Conservation (phyloP, 1,139 yeast genomes). For the Hanseniaspora sp. region DNA sequence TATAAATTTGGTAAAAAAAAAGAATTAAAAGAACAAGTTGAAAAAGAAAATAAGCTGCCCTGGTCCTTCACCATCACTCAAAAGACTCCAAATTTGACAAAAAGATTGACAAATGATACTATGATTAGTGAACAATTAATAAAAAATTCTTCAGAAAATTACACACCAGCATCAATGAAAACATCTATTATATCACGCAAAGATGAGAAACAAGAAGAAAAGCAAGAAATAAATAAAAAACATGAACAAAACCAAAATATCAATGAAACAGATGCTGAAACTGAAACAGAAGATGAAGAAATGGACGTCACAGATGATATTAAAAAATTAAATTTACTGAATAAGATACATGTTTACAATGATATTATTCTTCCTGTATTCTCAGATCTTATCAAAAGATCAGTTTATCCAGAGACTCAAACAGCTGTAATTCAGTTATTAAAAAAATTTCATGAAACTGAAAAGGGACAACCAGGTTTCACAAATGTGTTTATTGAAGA, state of each 20-base stretch:
- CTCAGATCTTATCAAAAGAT: slow-evolving; percentile 40
- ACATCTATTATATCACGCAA: background rate
- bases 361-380: slow-evolving; percentile 34
- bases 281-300: slow-evolving; percentile 4
- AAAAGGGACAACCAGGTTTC: slow-evolving; percentile 49
- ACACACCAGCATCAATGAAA: slow-evolving; percentile 12
- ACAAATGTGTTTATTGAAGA: slow-evolving; percentile 58
- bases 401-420: slow-evolving; percentile 39
- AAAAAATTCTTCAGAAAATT: slow-evolving; percentile 12
- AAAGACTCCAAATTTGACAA: slow-evolving; percentile 12
- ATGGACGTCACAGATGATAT: slow-evolving; percentile 13
- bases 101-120: background rate
- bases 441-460: slow-evolving; percentile 35
- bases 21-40: background rate
- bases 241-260: background rate
- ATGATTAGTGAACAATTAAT: background rate
- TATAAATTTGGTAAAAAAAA: background rate
- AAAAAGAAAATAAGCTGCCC: background rate
- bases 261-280: background rate
- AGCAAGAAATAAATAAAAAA: background rate
- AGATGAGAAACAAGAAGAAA: background rate
- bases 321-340: background rate
- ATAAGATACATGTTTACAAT: slow-evolving; percentile 21
- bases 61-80: slow-evolving; percentile 1
- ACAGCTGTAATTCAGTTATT: slow-evolving; percentile 36